phyloP scores from a whole-genome alignment of 345 rosid genomes.

The rapeseed (Brassica napus) region Da-Ae NC_063448.1:8021501-8022000 shows the following conservation, averaged over 20 bases:
- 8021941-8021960: slow-evolving; percentile 1
- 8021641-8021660: slow-evolving; percentile 40
- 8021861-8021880: neutral
- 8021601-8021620: slow-evolving; percentile 28
- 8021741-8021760: slow-evolving; percentile 46
- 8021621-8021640: slow-evolving; percentile 29
- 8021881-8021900: slow-evolving; percentile 80
- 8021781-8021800: slow-evolving; percentile 57
- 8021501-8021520: slow-evolving; percentile 50
- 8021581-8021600: slow-evolving; percentile 22
- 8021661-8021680: slow-evolving; percentile 22
- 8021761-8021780: slow-evolving; percentile 49
- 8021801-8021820: fast-evolving
- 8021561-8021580: slow-evolving; percentile 37
- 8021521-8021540: slow-evolving; percentile 39
- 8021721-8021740: slow-evolving; percentile 40
- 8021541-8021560: slow-evolving; percentile 39
- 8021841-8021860: fast-evolving
- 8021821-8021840: neutral
- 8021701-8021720: slow-evolving; percentile 37
- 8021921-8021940: slow-evolving; percentile 56
- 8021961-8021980: neutral
- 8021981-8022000: slow-evolving; percentile 11
- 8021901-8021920: slow-evolving; percentile 82
- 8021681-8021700: slow-evolving; percentile 31